Conservation (phyloP, 495 filamentous ascomycete genomes). For the Penicillium psychrofluorescens region DNA sequence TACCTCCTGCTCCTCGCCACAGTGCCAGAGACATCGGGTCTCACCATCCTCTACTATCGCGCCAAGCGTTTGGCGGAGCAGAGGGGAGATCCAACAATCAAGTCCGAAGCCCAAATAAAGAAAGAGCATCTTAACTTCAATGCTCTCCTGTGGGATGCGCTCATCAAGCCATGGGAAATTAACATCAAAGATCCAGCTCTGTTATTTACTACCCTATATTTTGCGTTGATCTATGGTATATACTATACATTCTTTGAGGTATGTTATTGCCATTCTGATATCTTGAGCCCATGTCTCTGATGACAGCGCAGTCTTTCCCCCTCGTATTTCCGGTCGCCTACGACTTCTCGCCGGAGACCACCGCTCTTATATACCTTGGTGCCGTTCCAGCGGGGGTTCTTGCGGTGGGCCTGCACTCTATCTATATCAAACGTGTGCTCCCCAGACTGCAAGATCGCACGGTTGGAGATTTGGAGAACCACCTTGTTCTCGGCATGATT, state of each 20-base stretch:
- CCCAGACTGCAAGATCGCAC: too few relatives aligned
- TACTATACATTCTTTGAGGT: slow-evolving; percentile 47
- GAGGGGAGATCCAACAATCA: slow-evolving; percentile 10
- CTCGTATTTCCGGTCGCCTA: slow-evolving; percentile 41
- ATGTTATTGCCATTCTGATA: too few relatives aligned
- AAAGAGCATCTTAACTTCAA: background rate
- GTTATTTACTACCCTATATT: slow-evolving; percentile 41
- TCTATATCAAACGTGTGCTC: too few relatives aligned
- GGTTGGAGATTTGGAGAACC: too few relatives aligned
- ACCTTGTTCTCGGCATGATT: too few relatives aligned
- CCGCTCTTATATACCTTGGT: too few relatives aligned
- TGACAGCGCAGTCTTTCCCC: slow-evolving; percentile 22
- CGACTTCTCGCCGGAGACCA: slow-evolving; percentile 22
- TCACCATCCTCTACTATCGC: slow-evolving; percentile 45
- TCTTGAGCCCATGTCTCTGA: too few relatives aligned
- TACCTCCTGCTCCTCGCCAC: slow-evolving; percentile 40
- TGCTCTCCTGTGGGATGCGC: too few relatives aligned
- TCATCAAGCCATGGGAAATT: background rate
- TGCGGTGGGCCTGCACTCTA: too few relatives aligned
- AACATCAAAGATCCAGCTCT: slow-evolving; percentile 38
- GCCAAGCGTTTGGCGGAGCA: slow-evolving; percentile 36
- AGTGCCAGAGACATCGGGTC: slow-evolving; percentile 41
- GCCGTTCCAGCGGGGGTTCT: too few relatives aligned
- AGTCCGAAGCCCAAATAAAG: slow-evolving; percentile 16
- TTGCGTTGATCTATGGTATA: slow-evolving; percentile 40